These are phyloP conservation scores for Cucurbita pepo DNA, from an alignment of 306 rosid species.

Conservation along the genomic window DNA sequence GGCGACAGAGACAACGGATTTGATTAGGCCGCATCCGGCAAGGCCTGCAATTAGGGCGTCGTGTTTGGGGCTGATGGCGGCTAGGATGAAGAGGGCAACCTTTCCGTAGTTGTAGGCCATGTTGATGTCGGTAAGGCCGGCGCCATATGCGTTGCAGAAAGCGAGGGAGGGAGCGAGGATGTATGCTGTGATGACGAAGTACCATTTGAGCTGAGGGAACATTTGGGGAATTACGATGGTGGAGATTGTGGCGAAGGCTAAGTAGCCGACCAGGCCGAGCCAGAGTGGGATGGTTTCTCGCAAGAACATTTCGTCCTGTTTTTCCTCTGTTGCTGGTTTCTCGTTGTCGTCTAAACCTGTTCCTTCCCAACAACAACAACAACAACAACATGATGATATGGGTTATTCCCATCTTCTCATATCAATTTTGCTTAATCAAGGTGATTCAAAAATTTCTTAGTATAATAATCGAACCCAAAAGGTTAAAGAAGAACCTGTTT, in stretches of 20 bases:
- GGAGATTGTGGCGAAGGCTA: constrained; percentile 21
- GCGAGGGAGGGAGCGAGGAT: constrained; percentile 77
- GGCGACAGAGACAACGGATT: constrained; percentile 59
- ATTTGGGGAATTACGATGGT: constrained; percentile 38
- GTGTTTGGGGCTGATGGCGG: constrained; percentile 34
- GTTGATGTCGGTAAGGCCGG: constrained; percentile 89
- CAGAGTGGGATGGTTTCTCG: constrained; percentile 56
- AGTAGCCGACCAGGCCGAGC: constrained; percentile 25
- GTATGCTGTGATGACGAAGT: constrained; percentile 24
- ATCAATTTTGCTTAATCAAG: too few relatives aligned
- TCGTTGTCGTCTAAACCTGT: constrained; percentile 15
- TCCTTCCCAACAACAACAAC: not conserved
- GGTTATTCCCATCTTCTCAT: too few relatives aligned
- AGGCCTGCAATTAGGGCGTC: constrained; percentile 42
- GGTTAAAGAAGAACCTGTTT: constrained; percentile 5
- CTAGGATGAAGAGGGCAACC: constrained; percentile 63
- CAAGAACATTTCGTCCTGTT: constrained; percentile 41
- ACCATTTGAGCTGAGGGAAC: constrained; percentile 50
- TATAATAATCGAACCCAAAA: not conserved
- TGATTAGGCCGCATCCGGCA: constrained; percentile 64
- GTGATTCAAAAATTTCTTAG: too few relatives aligned
- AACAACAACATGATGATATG: too few relatives aligned
- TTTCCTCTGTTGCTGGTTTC: constrained; percentile 14
- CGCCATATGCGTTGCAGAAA: constrained; percentile 87
- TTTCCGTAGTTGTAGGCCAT: constrained; percentile 95